Evolutionary conservation across 495 filamentous ascomycete genomes (phyloP), one percentile per base, ranked within the genome.

Genomic region (Daldinia concentrica): DNA sequence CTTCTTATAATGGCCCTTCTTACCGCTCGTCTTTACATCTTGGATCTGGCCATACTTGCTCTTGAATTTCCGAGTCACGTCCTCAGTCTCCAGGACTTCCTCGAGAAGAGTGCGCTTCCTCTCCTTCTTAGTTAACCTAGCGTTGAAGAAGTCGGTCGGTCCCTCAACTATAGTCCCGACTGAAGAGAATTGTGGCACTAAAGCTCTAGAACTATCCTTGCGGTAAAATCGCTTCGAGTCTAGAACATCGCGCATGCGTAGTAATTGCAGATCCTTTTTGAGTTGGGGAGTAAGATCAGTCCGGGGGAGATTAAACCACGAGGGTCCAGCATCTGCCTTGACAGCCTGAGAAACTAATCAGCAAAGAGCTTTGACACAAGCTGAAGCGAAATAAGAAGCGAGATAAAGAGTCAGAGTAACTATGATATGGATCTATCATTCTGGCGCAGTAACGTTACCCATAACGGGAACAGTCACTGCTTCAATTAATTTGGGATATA

Each of bases 221-320:
- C 94, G 95, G 85, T 98, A 98, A 74, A 93, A 91, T 60, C 94
- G 86, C 75, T 98, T 94, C 5, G 93, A 89, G 66, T 97, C 95
- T 3, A 97, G 84, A 7, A 97, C 92, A 60, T 89, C 89, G 67
- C 95, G 90, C 92, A 98, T 94, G 59, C 90, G 88, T 61, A 98
- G 79, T 3, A 97, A 80, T 76, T 97, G 92, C 5, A 98, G 79
- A 77, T 98, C 96, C 61, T 92, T 86, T 78, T 93, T 95, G 22
- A 97, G 82, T 72, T 97, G 88, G 9, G 93, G 86, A 0, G 94
- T 97, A 52, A 97, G 78, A 58, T 92, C 85, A 30, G 94, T 98
- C 39, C 85, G 83, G 7, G 95, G 95, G 27, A 99, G 83, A 76
- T 97, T 86, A 78, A 91, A 98, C 93, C 94, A 98, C 51, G 67